Base-by-base conservation (phyloP, 2,329 filamentous ascomycete genomes). In the Scytalidium lignicola region DNA sequence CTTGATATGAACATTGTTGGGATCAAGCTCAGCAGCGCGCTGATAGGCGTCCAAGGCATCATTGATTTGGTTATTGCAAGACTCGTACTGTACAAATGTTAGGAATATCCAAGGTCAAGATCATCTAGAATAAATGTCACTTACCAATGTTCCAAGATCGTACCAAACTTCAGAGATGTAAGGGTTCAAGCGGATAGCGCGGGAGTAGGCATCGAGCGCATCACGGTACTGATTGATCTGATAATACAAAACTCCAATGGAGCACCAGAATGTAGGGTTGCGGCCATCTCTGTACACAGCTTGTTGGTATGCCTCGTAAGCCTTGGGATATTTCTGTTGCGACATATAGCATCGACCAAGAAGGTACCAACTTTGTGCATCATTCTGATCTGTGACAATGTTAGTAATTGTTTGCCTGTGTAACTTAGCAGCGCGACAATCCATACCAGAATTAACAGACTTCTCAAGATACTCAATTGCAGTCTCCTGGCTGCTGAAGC, bases 151-250 rank as follows among this genome's bases (percentile, higher is more conserved):
- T 54, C 93, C 93, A 37, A 99, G 75, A 68, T 99, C 93, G 69
- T 97, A 99, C 93, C 93, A 99, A 46, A 99, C 93, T 69, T 99
- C 93, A 2, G 91, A 96, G 56, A 99, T 97, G 74, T 95, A 96
- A 4, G 93, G 93, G 66, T 97, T 99, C 61, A 99, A 72, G 49
- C 93, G 86, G 62, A 97, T 99, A 43, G 93, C 93, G 52, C 93
- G 88, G 53, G 91, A 96, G 70, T 97, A 99, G 37, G 93, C 93
- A 73, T 99, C 93, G 47, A 99, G 80, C 2, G 93, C 93, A 74
- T 99, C 93, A 51, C 93, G 85, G 71, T 99, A 99, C 73, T 99
- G 93, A 70, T 97, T 99, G 74, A 99, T 99, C 71, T 97, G 93
- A 72, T 97, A 99, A 69, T 99, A 99, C 51, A 99, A 79, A 15